Evolutionary conservation across 345 rosid genomes (phyloP).

Genomic region (thale cress (Arabidopsis thaliana)): DNA sequence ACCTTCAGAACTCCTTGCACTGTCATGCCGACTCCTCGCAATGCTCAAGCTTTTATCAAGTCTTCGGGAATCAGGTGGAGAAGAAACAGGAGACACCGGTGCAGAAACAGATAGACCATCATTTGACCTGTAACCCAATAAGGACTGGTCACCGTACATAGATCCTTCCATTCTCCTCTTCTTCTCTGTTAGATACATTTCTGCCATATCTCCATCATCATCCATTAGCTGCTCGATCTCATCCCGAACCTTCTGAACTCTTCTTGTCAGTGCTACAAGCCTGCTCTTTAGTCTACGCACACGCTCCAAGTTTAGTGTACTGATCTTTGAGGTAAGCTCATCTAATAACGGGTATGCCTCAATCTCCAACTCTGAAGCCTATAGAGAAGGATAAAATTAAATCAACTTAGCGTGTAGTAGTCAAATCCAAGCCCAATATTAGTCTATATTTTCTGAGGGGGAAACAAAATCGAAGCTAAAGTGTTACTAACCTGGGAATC

Average conservation of each 20-base stretch:
- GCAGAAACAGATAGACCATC: conserved; percentile 87
- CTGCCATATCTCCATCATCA: conserved; percentile 99
- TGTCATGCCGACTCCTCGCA: conserved; percentile 93
- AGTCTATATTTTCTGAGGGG: background rate
- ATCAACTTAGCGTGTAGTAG: conserved; percentile 23
- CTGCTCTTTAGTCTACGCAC: conserved; percentile 95
- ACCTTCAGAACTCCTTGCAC: conserved; percentile 84
- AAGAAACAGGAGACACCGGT: conserved; percentile 93
- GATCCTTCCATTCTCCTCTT: conserved; percentile 83
- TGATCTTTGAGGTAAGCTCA: conserved; percentile 95
- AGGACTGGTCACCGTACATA: conserved; percentile 79
- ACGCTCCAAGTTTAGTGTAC: conserved; percentile 94
- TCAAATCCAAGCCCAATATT: background rate
- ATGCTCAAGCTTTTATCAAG: conserved; percentile 89
- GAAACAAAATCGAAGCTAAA: background rate
- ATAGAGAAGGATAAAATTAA: conserved; percentile 39
- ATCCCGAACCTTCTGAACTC: conserved; percentile 99
- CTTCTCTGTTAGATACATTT: conserved; percentile 98
- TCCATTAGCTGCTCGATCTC: conserved; percentile 99
- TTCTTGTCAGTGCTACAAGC: conserved; percentile 89
- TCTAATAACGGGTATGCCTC: conserved; percentile 98
- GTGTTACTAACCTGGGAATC: conserved; percentile 87
- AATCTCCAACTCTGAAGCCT: conserved; percentile 99
- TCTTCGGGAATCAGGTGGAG: conserved; percentile 78
- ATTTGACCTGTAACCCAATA: conserved; percentile 69